Evolutionary conservation across 805 yeast species (phyloP), one percentile per base, ranked within the genome.

Genomic region (Ogataea degrootiae): DNA sequence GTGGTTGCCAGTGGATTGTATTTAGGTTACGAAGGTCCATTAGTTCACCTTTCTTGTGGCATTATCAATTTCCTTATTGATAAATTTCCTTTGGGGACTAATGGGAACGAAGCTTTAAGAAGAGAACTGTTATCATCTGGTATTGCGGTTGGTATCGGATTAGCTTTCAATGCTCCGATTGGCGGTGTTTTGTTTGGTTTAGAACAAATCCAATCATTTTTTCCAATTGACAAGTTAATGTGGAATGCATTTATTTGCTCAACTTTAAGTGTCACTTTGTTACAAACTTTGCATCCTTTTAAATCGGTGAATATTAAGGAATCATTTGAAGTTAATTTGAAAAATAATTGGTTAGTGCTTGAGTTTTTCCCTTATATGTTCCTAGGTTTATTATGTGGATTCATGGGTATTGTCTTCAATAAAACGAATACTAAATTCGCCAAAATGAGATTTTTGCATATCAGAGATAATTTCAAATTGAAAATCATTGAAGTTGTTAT

Each of bases 191-290:
- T 88, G 33, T 89, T 87, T 62, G 83, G 85, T 5, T 62, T 86
- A 17, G 95, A 88, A 57, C 81, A 80, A 51, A 69, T 84, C 39
- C 79, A 84, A 4, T 76, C 82, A 34, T 85, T 77, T 58, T 80
- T 83, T 58, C 77, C 76, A 42, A 79, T 83, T 19, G 79, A 79
- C 26, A 77, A 74, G 50, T 73, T 83, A 50, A 78, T 88, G 82
- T 88, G 96, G 96, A 82, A 82, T 55, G 79, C 90, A 6, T 89
- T 88, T 65, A 84, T 87, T 3, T 80, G 88, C 56, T 83, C 96
- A 1, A 85, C 89, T 55, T 69, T 83, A 11, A 83, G 89, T 1
- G 83, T 85, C 14, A 76, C 85, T 2, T 72, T 85, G 0, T 62
- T 87, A 26, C 77, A 79, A 53, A 53, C 68, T 15, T 61, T 77